Base-by-base conservation (phyloP, 78 protist species). In the Dictyostelium capitatum region DNA sequence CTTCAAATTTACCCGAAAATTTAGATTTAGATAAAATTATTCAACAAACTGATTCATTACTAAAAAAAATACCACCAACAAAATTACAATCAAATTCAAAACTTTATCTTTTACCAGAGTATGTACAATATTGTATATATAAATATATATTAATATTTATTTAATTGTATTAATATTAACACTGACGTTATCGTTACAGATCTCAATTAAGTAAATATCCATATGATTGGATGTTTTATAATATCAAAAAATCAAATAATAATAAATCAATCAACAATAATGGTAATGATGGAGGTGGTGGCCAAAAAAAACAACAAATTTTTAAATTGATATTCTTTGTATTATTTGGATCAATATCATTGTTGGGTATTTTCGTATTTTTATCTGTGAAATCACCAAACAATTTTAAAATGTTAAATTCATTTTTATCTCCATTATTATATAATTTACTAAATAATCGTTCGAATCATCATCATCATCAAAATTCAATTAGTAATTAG, bases 151-250 rank as follows among this genome's bases (percentile, higher is more conserved):
- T 62, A 53, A 57, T 23, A n/a, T 57, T 14, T 62, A 54, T 19
- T 6, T 87, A 37, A 67, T 20, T 37, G 4, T 59, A n/a, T 50
- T 48, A 19, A 50, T n/a, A 17, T 84, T 17, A 47, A 5, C 10
- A 17, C 0, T 23, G 28, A 25, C 7, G 8, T 64, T 4, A 56
- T 47, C n/a, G 1, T 30, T 32, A 30, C 32, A 90, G 95, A 14
- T 91, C 95, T 12, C 95, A 81, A 56, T 59, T 83, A 54, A 82
- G 57, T 32, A 75, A 9, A 3, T 91, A 91, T 59, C 95, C 95
- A 12, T 91, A 46, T 4, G 30, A 41, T 46, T 91, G 95, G 95
- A 91, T 91, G 89, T 28, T 19, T 17, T 28, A n/a, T 7, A 48
- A 41, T 37, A 69, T 15, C 17, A 17, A 28, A 57, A 59, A 72